Evolutionary conservation across 202 grass and related monocot species (phyloP).

Genomic region (Sporobolus alterniflorus): DNA sequence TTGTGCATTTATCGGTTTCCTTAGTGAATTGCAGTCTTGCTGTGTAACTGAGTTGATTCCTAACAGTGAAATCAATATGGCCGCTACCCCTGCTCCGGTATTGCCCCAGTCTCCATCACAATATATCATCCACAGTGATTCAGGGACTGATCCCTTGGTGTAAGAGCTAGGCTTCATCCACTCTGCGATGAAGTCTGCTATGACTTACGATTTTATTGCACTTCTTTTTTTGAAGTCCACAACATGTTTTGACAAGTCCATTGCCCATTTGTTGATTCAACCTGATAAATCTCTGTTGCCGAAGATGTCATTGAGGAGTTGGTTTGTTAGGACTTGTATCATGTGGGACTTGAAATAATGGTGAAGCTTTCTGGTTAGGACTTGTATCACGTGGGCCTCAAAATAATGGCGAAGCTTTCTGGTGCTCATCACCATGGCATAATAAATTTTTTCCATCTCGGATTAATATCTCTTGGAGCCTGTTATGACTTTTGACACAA

Average conservation of each 20-base stretch:
- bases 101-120: not conserved
- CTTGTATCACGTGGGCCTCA: not conserved
- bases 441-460: not conserved
- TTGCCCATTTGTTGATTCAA: not conserved
- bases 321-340: no score
- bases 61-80: fast-evolving
- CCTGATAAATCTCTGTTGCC: not conserved
- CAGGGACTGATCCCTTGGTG: fast-evolving
- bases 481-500: not conserved
- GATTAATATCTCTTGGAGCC: not conserved
- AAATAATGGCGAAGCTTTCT: not conserved
- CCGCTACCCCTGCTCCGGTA: not conserved
- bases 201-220: not conserved
- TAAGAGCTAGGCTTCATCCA: not conserved
- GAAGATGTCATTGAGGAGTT: no score
- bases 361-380: no score
- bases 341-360: no score
- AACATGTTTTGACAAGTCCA: not conserved
- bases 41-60: not conserved
- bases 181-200: not conserved
- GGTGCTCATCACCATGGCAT: not conserved
- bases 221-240: no score
- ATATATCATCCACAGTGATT: not conserved
- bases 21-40: not conserved
- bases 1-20: not conserved